Evolutionary conservation across 1,284 basidiomycete species (phyloP).

Genomic region (Cryptococcus sp.): DNA sequence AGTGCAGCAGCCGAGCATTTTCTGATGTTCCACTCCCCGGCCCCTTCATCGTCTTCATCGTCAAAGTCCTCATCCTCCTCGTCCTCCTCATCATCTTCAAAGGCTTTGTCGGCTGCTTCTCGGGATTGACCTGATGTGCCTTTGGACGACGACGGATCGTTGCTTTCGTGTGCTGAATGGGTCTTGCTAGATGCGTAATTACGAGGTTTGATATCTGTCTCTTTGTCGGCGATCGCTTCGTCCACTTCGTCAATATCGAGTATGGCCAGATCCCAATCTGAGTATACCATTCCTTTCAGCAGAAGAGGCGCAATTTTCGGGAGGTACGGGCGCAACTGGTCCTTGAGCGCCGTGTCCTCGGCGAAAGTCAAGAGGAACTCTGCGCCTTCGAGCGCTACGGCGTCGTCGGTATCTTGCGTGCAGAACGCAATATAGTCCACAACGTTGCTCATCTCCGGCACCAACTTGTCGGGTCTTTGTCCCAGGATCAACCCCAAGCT

Average conservation of each 20-base stretch:
- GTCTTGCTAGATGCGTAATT: constrained; percentile 73
- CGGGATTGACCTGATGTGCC: constrained; percentile 32
- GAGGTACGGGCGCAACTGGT: constrained; percentile 82
- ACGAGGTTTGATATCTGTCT: constrained; percentile 92
- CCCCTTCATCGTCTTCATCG: constrained; percentile 92
- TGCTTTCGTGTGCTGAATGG: constrained; percentile 73
- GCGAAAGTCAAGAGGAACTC: constrained; percentile 99
- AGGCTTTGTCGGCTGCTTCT: constrained; percentile 51
- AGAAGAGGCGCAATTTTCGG: constrained; percentile 88
- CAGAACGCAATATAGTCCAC: constrained; percentile 99
- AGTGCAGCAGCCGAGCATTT: constrained; percentile 98
- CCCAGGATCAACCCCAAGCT: constrained; percentile 91
- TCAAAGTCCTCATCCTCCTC: constrained; percentile 86
- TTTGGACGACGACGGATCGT: constrained; percentile 36
- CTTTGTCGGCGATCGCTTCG: constrained; percentile 86
- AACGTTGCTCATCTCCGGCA: constrained; percentile 93
- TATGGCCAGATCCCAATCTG: constrained; percentile 94
- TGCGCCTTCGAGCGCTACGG: constrained; percentile 93
- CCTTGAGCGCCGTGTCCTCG: constrained; percentile 83
- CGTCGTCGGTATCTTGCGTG: constrained; percentile 93
- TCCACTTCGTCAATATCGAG: constrained; percentile 86
- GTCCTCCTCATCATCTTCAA: constrained; percentile 65
- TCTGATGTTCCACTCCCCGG: constrained; percentile 98
- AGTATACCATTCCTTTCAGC: constrained; percentile 95
- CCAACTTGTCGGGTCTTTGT: constrained; percentile 89